Conservation (phyloP, 2,329 filamentous ascomycete genomes). For the Colletotrichum sp. region DNA sequence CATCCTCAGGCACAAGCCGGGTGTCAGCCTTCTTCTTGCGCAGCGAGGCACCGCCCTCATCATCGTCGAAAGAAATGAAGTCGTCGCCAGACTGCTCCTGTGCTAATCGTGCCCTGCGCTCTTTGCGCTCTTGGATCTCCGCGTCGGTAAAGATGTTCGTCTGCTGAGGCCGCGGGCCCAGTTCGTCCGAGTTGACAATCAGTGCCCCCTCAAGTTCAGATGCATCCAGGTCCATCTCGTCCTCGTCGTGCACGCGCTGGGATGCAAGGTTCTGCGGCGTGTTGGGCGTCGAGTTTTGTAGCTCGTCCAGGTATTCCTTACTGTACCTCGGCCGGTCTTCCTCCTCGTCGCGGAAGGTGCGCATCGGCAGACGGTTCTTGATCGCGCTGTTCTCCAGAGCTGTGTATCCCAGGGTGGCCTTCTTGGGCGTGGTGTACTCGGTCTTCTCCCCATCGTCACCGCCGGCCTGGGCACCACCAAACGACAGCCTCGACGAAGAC, state of each 20-base stretch:
- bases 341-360: slow-evolving; percentile 59
- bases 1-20: slow-evolving; percentile 82
- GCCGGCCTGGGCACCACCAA: slow-evolving; percentile 57
- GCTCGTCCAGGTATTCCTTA: slow-evolving; percentile 83
- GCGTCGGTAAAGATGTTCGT: slow-evolving; percentile 44
- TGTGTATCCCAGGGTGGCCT: slow-evolving; percentile 64
- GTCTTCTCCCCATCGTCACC: slow-evolving; percentile 57
- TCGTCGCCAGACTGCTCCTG: slow-evolving; percentile 63
- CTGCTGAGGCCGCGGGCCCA: slow-evolving; percentile 34
- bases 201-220: slow-evolving; percentile 68
- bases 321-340: slow-evolving; percentile 81
- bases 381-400: slow-evolving; percentile 70
- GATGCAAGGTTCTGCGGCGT: slow-evolving; percentile 71
- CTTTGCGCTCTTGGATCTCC: slow-evolving; percentile 36
- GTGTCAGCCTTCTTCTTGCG: slow-evolving; percentile 61
- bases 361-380: slow-evolving; percentile 63
- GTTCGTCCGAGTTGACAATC: slow-evolving; percentile 60
- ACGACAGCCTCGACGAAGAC: slow-evolving; percentile 72
- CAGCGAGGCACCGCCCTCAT: slow-evolving; percentile 38
- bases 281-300: slow-evolving; percentile 84
- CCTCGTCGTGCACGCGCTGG: slow-evolving; percentile 48
- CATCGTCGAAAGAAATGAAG: slow-evolving; percentile 68
- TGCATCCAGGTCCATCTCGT: slow-evolving; percentile 60
- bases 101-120: slow-evolving; percentile 81
- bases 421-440: slow-evolving; percentile 66